Evolutionary conservation across 2,329 filamentous ascomycete genomes (phyloP).

Genomic region (Aspergillus oerlinghausenensis): DNA sequence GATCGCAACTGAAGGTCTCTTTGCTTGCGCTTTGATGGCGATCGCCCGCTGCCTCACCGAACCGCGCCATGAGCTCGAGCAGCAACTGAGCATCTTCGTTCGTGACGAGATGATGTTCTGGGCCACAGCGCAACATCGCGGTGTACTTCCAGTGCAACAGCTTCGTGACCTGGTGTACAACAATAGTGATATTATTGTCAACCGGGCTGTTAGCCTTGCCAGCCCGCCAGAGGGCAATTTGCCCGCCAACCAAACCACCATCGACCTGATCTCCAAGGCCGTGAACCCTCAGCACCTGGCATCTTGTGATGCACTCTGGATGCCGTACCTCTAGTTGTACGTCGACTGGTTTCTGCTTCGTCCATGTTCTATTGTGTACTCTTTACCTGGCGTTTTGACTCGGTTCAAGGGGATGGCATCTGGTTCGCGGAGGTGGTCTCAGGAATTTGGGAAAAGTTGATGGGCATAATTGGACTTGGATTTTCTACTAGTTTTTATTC

Average conservation of each 20-base stretch:
- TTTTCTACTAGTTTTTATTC: constrained; percentile 10
- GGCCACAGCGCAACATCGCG: constrained; percentile 76
- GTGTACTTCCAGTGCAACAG: constrained; percentile 60
- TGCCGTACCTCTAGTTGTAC: constrained; percentile 74
- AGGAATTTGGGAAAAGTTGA: constrained; percentile 1
- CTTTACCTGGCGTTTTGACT: constrained; percentile 13
- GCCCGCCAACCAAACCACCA: constrained; percentile 93
- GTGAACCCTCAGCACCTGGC: constrained; percentile 88
- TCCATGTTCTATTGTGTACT: constrained; percentile 9
- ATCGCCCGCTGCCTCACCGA: constrained; percentile 92
- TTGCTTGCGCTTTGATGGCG: constrained; percentile 90
- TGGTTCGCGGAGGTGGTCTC: neutral
- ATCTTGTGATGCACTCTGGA: constrained; percentile 90
- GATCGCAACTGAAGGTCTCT: constrained; percentile 92
- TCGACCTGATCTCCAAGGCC: constrained; percentile 87
- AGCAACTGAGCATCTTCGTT: constrained; percentile 90
- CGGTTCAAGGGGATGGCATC: constrained; percentile 4
- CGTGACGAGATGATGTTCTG: constrained; percentile 97
- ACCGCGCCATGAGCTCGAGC: constrained; percentile 76
- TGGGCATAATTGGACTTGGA: neutral
- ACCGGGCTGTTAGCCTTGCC: constrained; percentile 79
- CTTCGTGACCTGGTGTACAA: constrained; percentile 73
- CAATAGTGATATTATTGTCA: constrained; percentile 89
- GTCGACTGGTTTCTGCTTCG: neutral
- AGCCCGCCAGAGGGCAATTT: constrained; percentile 71